Base-by-base conservation (phyloP, 805 yeast species). In the Saccharomycopsis olivae region DNA sequence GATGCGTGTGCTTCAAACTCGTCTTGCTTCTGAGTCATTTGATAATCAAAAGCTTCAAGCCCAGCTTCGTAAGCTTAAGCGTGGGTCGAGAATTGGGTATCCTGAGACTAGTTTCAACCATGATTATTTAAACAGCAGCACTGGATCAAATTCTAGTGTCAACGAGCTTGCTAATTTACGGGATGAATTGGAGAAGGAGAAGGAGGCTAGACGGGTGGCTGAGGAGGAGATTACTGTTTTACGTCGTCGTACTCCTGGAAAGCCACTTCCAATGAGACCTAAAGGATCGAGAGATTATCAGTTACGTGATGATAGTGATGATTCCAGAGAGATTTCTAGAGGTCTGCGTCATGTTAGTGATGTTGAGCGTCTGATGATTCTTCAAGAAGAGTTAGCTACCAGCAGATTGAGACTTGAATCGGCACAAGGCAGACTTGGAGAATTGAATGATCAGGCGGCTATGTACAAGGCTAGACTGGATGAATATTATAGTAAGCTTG, bases 401-500 rank as follows among this genome's bases (percentile, higher is more conserved):
- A 59, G 78, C 34, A 73, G 71, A 47, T 65, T 77, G 15, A 75
- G 71, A 41, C 57, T 81, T 18, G 76, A 77, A 33, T 68, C 78
- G 2, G 57, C 79, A 13, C 65, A 64, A 29, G 54, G 65, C n/a
- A 78, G 74, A 50, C 77, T 74, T 48, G 51, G 54, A 2, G 78
- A 84, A 23, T 59, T 85, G 23, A 54, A 64, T 1, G 66, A 69
- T 29, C 68, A 72, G 23, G 60, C 79, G 16, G 73, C 71, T 29
- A 61, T 80, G 24, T 86, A 82, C 58, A 79, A 76, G 52, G 58
- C 65, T 14, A 70, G 94, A 46, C 75, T 94, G 25, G 88, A 83
- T 27, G 81, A 78, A 46, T 81, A 84, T 54, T 74, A 69, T 49
- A 65, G 67, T 42, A 82, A 83, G 51, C 63, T 87, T 19, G 94